Evolutionary conservation across 257 asterid species (phyloP).

Genomic region (Lycium ferocissimum): DNA sequence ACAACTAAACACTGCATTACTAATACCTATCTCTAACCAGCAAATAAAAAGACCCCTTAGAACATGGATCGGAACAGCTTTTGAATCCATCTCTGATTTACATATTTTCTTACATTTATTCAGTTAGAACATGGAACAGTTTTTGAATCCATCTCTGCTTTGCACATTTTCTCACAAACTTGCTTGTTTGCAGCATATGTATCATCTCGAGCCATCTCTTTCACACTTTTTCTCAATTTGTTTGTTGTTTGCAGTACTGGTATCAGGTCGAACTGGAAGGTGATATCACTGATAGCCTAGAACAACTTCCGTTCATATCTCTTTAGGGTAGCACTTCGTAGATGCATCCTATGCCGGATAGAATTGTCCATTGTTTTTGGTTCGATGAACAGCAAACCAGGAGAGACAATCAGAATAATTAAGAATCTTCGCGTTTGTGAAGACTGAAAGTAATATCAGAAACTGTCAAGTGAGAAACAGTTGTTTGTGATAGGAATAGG

Average conservation of each 20-base stretch:
- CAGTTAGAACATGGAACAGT: background rate
- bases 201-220: background rate
- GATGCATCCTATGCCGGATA: background rate
- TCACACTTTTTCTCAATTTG: background rate
- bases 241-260: conserved; percentile 15
- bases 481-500: conserved; percentile 56
- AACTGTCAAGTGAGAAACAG: conserved; percentile 49
- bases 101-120: too few species aligned
- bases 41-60: too few species aligned
- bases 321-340: background rate
- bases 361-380: conserved; percentile 62
- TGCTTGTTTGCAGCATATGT: background rate
- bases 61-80: too few species aligned
- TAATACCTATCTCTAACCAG: too few species aligned
- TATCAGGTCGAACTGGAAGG: background rate
- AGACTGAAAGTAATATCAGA: conserved; percentile 68
- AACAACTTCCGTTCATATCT: background rate
- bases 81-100: too few species aligned
- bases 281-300: background rate
- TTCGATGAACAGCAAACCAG: conserved; percentile 46
- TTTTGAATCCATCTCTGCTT: background rate
- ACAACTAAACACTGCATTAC: too few species aligned
- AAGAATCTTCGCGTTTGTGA: conserved; percentile 72
- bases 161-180: background rate
- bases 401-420: conserved; percentile 54